These are phyloP conservation scores for Monilinia polystroma DNA, from an alignment of 2,329 filamentous ascomycete genomes.

Conservation along the genomic window DNA sequence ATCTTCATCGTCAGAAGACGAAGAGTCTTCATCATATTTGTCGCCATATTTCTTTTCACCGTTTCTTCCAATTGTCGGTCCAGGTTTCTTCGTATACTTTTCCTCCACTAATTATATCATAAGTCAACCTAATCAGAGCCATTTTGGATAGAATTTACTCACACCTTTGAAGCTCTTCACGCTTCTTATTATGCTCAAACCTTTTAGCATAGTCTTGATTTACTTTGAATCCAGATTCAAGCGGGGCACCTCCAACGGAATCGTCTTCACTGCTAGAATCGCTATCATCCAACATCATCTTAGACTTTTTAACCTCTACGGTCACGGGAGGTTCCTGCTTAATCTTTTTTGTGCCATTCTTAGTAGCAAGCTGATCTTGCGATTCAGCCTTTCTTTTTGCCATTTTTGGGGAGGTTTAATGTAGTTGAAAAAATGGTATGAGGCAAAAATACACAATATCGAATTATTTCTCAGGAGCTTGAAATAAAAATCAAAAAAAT, in stretches of 20 bases:
- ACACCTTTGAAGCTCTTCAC: constrained; percentile 78
- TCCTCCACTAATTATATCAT: constrained; percentile 67
- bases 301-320: constrained; percentile 27
- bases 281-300: constrained; percentile 51
- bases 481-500: constrained; percentile 20
- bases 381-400: constrained; percentile 40
- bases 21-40: constrained; percentile 55
- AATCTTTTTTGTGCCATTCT: constrained; percentile 35
- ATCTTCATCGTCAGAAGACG: constrained; percentile 70
- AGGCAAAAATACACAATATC: neutral
- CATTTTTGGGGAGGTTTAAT: constrained; percentile 32
- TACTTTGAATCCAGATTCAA: constrained; percentile 63
- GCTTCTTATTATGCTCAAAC: constrained; percentile 97
- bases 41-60: constrained; percentile 41
- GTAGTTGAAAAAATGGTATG: neutral
- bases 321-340: constrained; percentile 30
- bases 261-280: constrained; percentile 41
- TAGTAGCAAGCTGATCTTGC: constrained; percentile 27
- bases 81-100: constrained; percentile 61
- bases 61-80: constrained; percentile 43
- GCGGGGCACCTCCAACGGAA: constrained; percentile 41
- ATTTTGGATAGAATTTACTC: constrained; percentile 38
- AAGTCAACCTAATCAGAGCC: constrained; percentile 33
- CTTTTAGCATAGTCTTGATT: constrained; percentile 86
- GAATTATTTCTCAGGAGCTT: neutral